Evolutionary conservation across 768 basidiomycete genomes (phyloP), one percentile per base, ranked within the genome.

Genomic region (Mycena rosella): DNA sequence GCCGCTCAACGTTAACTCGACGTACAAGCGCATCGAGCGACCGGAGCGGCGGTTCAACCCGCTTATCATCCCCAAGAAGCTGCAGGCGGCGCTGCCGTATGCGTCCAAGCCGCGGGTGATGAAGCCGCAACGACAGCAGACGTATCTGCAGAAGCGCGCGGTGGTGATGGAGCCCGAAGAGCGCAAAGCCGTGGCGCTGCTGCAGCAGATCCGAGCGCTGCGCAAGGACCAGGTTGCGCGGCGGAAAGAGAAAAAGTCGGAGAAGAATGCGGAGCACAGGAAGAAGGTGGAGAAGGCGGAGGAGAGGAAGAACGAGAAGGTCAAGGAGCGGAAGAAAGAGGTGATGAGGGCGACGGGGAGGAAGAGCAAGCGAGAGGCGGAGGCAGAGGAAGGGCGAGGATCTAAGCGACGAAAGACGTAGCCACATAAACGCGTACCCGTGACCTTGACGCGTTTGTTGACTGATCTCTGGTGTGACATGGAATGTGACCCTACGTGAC

Each of bases 151-250:
- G 79, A 95, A 94, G 78, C 91, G 98, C 15, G 96, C 97, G 1
- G 96, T 99, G 27, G 91, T 99, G 49, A 87, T 99, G 86, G 94
- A 97, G 75, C 94, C 95, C 1, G 96, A 97, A 76, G 98, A 99
- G 84, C 95, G 92, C 85, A 92, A 89, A 76, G 96, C 98, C 0
- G 82, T 98, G 22, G 91, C 94, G 42, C 80, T 99, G 42, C 77
- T 99, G 77, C 97, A 99, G 78, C 96, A 99, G 83, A 95, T 98
- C 69, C 89, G 93, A 53, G 94, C 96, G 8, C 78, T 99, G 73
- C 83, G 95, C 65, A 98, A 96, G 79, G 96, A 96, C 74, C 94
- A 97, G 80, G 85, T 95, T 2, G 82, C 77, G 47, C 83, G 90
- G 74, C 82, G 96, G 75, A 90, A 87, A 74, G 94, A 91, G 78